Conservation (phyloP, 1,284 basidiomycete species). For the Apiotrichum siamense region DNA sequence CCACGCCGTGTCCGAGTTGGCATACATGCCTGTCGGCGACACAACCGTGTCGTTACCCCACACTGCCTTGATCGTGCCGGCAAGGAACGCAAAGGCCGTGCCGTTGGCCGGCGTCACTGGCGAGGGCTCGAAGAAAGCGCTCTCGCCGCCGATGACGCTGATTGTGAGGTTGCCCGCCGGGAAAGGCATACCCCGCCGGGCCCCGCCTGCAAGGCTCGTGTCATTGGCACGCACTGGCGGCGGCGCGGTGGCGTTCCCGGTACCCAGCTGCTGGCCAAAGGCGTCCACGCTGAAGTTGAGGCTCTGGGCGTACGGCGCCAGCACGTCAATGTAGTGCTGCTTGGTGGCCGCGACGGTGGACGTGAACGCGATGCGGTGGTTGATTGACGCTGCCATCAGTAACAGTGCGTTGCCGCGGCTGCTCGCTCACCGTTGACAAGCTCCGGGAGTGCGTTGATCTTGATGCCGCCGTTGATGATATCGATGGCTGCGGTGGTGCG, state of each 20-base stretch:
- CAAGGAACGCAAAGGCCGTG: slow-evolving; percentile 46
- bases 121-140: slow-evolving; percentile 48
- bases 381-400: slow-evolving; percentile 36
- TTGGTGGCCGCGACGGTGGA: slow-evolving; percentile 46
- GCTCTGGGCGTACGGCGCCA: slow-evolving; percentile 42
- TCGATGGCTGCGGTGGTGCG: slow-evolving; percentile 42
- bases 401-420: neutral
- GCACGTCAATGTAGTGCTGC: slow-evolving; percentile 35
- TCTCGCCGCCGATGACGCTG: slow-evolving; percentile 4
- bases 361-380: slow-evolving; percentile 50
- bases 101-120: slow-evolving; percentile 47
- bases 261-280: slow-evolving; percentile 17
- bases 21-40: slow-evolving; percentile 50
- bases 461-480: slow-evolving; percentile 43
- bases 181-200: neutral
- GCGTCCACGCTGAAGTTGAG: slow-evolving; percentile 42
- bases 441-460: slow-evolving; percentile 47
- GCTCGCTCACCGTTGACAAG: slow-evolving; percentile 35
- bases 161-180: slow-evolving; percentile 8
- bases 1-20: slow-evolving; percentile 48
- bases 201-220: neutral
- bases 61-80: slow-evolving; percentile 44
- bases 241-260: slow-evolving; percentile 13
- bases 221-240: neutral
- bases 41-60: slow-evolving; percentile 48